Evolutionary conservation across 129 eudicot genomes (phyloP), one percentile per base, ranked within the genome.

Genomic region (Sambucus nigra): DNA sequence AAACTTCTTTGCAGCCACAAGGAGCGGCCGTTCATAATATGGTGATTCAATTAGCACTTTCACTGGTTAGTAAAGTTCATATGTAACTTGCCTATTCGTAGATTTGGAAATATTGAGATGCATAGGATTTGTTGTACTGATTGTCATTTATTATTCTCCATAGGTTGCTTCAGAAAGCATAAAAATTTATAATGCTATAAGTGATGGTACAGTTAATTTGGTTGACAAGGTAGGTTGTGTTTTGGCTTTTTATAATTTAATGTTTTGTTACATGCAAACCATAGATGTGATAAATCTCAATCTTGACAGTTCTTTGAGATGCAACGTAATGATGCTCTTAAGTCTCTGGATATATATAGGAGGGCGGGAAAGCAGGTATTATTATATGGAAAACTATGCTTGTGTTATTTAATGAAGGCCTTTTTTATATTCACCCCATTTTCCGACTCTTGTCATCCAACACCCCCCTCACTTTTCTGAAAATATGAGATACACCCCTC

Each of bases 111-210:
- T n/a, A 41, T 8, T 38, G 12, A 21, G 13, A 27, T 21, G 22
- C 24, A 49, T 15, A 56, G 28, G 31, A 48, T n/a, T 44, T 48
- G 4, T 29, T 39, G n/a, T 24, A 44, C 8, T 49, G 10, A 53
- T 39, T 49, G 9, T 17, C 10, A 13, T 10, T 15, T 25, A 31
- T 54, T 27, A 35, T 55, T 23, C 46, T 12, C 48, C 22, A 35
- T 28, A 88, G 96, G 94, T 83, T 59, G 94, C 94, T 74, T 52
- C 82, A 5, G 96, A 88, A 61, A 83, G 96, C 66, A 70, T 80
- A 18, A 88, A 88, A 68, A 70, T 88, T 16, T 88, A 83, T 65
- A 83, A 65, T 65, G 94, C 94, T 15, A 81, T 88, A 52, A 83
- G 81, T 65, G 96, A 83, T 33, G 91, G 94, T 51, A 65, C 81